Evolutionary conservation across 257 asterid genomes (phyloP).

Genomic region (Scutellaria baicalensis): DNA sequence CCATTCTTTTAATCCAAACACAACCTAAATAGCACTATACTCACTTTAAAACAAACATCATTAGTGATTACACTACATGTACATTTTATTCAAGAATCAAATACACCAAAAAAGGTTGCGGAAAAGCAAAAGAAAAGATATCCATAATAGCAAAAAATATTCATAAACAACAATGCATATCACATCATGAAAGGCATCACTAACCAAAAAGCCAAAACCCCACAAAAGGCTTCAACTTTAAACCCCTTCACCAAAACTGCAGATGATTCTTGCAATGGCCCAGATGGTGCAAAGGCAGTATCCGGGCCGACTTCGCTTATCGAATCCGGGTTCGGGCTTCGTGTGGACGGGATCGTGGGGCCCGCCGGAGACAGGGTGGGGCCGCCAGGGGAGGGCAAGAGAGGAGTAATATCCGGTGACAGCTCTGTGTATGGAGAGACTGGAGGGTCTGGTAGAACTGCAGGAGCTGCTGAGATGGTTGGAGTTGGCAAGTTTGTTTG

Average conservation of each 20-base stretch:
- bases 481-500: constrained; percentile 1
- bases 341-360: constrained; percentile 59
- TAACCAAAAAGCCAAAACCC: constrained; percentile 14
- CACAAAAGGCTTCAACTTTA: constrained; percentile 6
- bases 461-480: constrained; percentile 32
- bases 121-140: constrained; percentile 6
- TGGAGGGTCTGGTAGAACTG: constrained; percentile 35
- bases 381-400: constrained; percentile 51
- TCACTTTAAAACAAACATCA: background rate
- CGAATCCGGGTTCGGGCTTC: constrained; percentile 46
- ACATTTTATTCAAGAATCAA: constrained; percentile 13
- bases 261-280: constrained; percentile 29
- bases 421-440: constrained; percentile 28
- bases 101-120: background rate
- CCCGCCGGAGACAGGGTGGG: constrained; percentile 13
- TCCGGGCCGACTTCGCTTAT: constrained; percentile 35
- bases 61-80: background rate
- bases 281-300: constrained; percentile 42
- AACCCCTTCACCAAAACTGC: constrained; percentile 19
- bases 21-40: too few relatives aligned
- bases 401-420: constrained; percentile 66
- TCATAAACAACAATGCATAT: background rate
- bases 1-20: too few relatives aligned
- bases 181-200: constrained; percentile 18
- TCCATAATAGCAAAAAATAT: background rate